Evolutionary conservation across 2,329 filamentous ascomycete species (phyloP), one percentile per base, ranked within the genome.

Genomic region (Orbilia ellipsospora): DNA sequence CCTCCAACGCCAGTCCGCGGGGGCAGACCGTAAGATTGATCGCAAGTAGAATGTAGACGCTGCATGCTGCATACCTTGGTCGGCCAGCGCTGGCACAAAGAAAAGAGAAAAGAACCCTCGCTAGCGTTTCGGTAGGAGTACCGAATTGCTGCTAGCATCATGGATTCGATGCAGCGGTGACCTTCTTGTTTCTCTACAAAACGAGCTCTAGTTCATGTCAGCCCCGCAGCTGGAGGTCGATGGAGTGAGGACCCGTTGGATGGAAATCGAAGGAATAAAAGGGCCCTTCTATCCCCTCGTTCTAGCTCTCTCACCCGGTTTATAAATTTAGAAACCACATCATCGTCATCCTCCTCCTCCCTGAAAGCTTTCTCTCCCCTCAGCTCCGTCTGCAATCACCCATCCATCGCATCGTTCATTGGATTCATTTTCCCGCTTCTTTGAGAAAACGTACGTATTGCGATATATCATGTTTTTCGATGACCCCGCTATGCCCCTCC

Each of bases 271-370:
- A 36, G 31, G 31, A 36, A 36, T 36, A 36, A 36, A 36, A 36
- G 31, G 31, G 18, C 42, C 52, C 59, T 16, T 54, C 55, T 52
- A 44, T 16, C 52, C 67, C 60, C 48, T 45, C 36, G 36, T 54
- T n/a, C 48, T 50, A 18, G 63, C 31, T 68, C 31, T 36, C 31
- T 36, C 31, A 7, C 31, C 10, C 40, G 2, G 42, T 57, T 70
- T 50, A 36, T 56, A 23, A 28, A 59, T 64, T 64, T 72, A 72
- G 67, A 62, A 60, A 72, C 54, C 31, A 36, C 44, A n/a, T 65
- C 44, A 54, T 55, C 67, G 44, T 55, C 48, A 23, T 16, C 20
- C 31, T 48, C 2, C 44, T 48, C 44, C 10, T 44, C 40, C 10
- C 52, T 16, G 42, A 20, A n/a, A 23, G 8, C 16, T 36, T 18